Evolutionary conservation across 805 yeast genomes (phyloP).

Genomic region (Danielia oregonensis): DNA sequence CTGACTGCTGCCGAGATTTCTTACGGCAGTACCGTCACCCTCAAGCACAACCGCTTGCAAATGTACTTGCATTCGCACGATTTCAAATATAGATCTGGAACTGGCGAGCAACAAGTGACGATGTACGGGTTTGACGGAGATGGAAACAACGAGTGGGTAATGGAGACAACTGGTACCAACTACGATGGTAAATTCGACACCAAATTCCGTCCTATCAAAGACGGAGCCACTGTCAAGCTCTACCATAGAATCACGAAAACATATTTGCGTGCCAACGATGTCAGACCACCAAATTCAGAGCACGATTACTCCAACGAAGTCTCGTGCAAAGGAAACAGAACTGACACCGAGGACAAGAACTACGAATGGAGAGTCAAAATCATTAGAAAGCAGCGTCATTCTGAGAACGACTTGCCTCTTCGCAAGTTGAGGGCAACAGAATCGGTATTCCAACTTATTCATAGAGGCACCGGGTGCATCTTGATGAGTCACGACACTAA

Average conservation of each 20-base stretch:
- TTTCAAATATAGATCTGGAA: conserved; percentile 58
- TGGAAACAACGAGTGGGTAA: conserved; percentile 66
- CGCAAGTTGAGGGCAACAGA: conserved; percentile 51
- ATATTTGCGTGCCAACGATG: conserved; percentile 64
- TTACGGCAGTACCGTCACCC: conserved; percentile 65
- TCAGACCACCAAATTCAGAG: conserved; percentile 84
- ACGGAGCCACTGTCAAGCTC: conserved; percentile 59
- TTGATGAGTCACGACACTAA: conserved; percentile 68
- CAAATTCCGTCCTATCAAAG: conserved; percentile 36
- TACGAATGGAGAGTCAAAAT: conserved; percentile 68
- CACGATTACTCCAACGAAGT: conserved; percentile 89
- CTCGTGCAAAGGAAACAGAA: conserved; percentile 59
- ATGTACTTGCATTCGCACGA: conserved; percentile 80
- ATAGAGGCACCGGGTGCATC: conserved; percentile 63
- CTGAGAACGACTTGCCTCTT: conserved; percentile 31
- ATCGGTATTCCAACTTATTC: conserved; percentile 66
- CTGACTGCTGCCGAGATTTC: conserved; percentile 60
- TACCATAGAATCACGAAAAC: conserved; percentile 67
- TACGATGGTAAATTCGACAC: conserved; percentile 38
- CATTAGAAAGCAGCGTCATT: conserved; percentile 27
- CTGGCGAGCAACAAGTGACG: conserved; percentile 77
- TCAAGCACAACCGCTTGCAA: conserved; percentile 69
- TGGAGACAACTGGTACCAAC: conserved; percentile 44
- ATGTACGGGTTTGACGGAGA: conserved; percentile 59
- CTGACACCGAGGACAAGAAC: conserved; percentile 58